Conservation (phyloP, 202 grass and related monocot species). For the Schoenoplectus tabernaemontani region DNA sequence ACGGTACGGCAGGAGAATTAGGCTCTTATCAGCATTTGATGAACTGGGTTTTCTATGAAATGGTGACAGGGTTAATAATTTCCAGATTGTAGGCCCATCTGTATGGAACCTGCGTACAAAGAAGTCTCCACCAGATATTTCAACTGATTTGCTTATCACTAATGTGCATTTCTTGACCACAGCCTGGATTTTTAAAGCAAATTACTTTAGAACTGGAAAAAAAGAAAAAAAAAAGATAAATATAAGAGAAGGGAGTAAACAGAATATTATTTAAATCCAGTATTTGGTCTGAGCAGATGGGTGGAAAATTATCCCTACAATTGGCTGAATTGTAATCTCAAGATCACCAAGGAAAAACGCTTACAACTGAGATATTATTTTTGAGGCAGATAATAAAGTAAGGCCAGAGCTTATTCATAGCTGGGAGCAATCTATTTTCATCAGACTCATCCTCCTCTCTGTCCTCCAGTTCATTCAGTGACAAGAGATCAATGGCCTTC, state of each 20-base stretch:
- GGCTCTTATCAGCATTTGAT: constrained; percentile 40
- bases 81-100: constrained; percentile 73
- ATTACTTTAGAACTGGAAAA: background rate
- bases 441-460: constrained; percentile 51
- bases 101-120: constrained; percentile 78
- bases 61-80: constrained; percentile 56
- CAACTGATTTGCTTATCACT: constrained; percentile 47
- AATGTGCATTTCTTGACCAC: constrained; percentile 68
- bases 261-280: background rate
- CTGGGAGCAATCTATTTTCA: constrained; percentile 84
- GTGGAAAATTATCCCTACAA: background rate
- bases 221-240: constrained; percentile 26
- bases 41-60: constrained; percentile 46
- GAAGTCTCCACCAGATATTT: constrained; percentile 78
- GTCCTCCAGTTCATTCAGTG: constrained; percentile 63
- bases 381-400: constrained; percentile 83
- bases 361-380: constrained; percentile 87
- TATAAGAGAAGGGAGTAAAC: background rate
- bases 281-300: background rate
- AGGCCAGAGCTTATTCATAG: constrained; percentile 96
- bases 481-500: constrained; percentile 61
- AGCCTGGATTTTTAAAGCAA: constrained; percentile 42
- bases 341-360: background rate
- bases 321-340: background rate
- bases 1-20: constrained; percentile 77